Conservation (phyloP, 805 yeast genomes). For the Nakazawaea ernobii region DNA sequence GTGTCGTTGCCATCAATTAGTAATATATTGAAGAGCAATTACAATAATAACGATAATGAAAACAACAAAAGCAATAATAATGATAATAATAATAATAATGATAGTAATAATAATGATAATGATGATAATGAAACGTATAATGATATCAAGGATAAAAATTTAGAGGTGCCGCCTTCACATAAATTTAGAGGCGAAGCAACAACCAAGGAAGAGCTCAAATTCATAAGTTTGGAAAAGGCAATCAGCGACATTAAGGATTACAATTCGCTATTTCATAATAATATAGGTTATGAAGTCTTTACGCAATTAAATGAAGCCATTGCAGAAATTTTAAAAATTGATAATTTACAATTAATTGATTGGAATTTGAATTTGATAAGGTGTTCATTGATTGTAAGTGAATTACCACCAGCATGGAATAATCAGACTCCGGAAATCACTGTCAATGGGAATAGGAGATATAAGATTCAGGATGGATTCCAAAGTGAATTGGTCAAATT, state of each 20-base stretch:
- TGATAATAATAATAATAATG: background rate
- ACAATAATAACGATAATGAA: background rate
- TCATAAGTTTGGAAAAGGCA: constrained; percentile 12
- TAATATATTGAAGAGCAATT: constrained; percentile 5
- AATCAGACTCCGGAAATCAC: constrained; percentile 5
- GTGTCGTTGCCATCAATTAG: constrained; percentile 8
- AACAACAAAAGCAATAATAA: background rate
- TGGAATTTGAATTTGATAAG: constrained; percentile 50
- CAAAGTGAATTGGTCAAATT: constrained; percentile 19
- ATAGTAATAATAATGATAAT: background rate
- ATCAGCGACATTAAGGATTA: constrained; percentile 16
- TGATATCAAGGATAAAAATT: no score
- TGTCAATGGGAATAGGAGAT: constrained; percentile 13
- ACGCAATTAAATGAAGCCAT: constrained; percentile 18
- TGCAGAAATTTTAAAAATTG: constrained; percentile 9
- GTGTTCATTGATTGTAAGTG: constrained; percentile 35
- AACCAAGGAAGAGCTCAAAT: background rate
- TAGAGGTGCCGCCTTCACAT: background rate
- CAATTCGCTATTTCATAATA: constrained; percentile 3
- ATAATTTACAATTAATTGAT: constrained; percentile 28
- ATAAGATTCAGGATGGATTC: constrained; percentile 14
- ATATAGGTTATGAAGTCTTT: constrained; percentile 21
- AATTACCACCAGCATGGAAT: constrained; percentile 7
- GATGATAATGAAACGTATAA: background rate
- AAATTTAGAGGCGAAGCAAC: constrained; percentile 9